Evolutionary conservation across 164 flowering plant genomes (phyloP).

Genomic region (Sedum album): DNA sequence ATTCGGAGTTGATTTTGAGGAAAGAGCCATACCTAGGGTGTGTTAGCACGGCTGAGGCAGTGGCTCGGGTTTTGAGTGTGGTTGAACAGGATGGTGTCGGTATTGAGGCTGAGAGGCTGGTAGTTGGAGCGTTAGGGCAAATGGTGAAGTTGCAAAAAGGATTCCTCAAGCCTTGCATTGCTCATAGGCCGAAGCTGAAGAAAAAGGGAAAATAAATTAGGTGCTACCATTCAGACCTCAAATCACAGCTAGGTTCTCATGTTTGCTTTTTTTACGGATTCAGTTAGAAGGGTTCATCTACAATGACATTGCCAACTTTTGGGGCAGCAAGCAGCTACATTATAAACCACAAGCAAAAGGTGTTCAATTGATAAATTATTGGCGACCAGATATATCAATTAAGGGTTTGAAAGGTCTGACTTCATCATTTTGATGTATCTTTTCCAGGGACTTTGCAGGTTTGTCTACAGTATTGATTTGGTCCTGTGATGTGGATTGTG

Average conservation of each 20-base stretch:
- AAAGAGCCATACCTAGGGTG: slow-evolving; percentile 91
- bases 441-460: too few species aligned
- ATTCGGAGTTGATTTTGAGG: slow-evolving; percentile 66
- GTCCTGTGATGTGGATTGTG: too few species aligned
- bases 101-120: slow-evolving; percentile 38
- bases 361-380: too few species aligned
- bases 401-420: too few species aligned
- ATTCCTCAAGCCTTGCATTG: slow-evolving; percentile 58
- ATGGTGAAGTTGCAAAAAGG: slow-evolving; percentile 71
- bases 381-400: too few species aligned
- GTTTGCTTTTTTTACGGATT: too few species aligned
- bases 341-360: too few species aligned
- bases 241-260: background rate
- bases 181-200: slow-evolving; percentile 49
- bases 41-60: slow-evolving; percentile 86
- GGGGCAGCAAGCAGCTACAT: too few species aligned
- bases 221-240: background rate
- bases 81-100: slow-evolving; percentile 48
- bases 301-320: too few species aligned
- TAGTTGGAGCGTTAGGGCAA: slow-evolving; percentile 54
- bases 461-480: too few species aligned
- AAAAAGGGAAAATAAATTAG: slow-evolving; percentile 17
- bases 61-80: slow-evolving; percentile 59
- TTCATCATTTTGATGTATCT: too few species aligned
- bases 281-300: too few species aligned